Percentiles rank a stretch among this genome's conserved stretches.
Evolutionary conservation across 441 rosid species (phyloP).

Genomic region (Flueggea neowawraea): DNA sequence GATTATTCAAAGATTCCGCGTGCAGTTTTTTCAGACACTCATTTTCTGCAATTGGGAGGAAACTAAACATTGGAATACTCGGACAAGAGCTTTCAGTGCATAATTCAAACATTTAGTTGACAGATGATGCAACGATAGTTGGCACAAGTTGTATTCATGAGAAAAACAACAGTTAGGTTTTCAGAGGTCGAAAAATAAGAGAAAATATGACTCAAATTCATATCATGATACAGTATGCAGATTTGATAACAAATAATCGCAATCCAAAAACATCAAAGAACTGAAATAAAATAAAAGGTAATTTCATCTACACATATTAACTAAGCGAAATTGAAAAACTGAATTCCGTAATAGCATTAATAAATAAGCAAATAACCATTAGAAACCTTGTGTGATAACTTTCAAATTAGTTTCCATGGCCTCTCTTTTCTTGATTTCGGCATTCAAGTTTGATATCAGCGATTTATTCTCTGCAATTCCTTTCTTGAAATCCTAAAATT

Average conservation of each 20-base stretch:
- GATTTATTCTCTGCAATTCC: slow-evolving; percentile 48
- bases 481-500: slow-evolving; percentile 57
- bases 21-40: slow-evolving; percentile 49
- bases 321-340: too few species aligned
- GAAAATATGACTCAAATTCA: not conserved
- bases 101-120: too few species aligned
- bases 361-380: too few species aligned
- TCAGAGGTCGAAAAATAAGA: too few species aligned
- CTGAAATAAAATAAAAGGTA: not conserved
- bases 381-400: slow-evolving; percentile 54
- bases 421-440: slow-evolving; percentile 57
- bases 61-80: not conserved
- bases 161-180: not conserved
- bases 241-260: not conserved
- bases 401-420: slow-evolving; percentile 54
- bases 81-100: not conserved
- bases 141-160: not conserved
- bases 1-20: slow-evolving; percentile 46
- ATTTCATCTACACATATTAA: not conserved
- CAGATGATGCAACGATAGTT: not conserved
- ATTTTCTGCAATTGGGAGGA: slow-evolving; percentile 45
- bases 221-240: not conserved
- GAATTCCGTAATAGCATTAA: too few species aligned
- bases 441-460: slow-evolving; percentile 41
- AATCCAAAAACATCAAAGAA: not conserved